Evolutionary conservation across 306 rosid species (phyloP), one percentile per base, ranked within the genome.

Genomic region (Betula pendula): DNA sequence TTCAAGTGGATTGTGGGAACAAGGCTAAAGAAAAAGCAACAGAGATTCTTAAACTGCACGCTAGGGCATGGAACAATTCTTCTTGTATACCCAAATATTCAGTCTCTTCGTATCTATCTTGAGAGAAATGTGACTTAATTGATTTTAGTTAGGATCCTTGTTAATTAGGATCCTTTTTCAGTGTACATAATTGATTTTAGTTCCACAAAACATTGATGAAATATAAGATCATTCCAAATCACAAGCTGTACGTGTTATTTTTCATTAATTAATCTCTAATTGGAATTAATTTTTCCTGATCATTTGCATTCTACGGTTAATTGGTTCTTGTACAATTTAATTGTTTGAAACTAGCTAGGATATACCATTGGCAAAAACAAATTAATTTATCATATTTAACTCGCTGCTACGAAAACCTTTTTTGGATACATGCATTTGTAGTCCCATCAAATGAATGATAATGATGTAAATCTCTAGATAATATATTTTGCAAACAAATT

Each of bases 41-140:
- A n/a, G 96, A 90, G 86, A 83, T 94, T 19, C 87, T 94, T 68
- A 92, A 81, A 51, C 6, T 92, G 76, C 96, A 92, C 73, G 87
- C 87, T 22, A 81, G 82, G 35, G 68, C 70, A 9, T 94, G 96
- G 96, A 87, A 56, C 78, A 84, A 77, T 74, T 88, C 97, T 9
- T 29, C 88, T 27, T 94, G 98, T 48, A 48, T 90, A 58, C 96
- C 97, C 0, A 31, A 2, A 9, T 77, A 53, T 74, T 82, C 90
- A 77, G 75, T 75, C 75, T 85, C 91, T 65, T 83, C 88, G 0
- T 90, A 62, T 55, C 92, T 90, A 43, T 35, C 74, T 78, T 72
- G 66, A 77, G 20, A 27, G 2, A 59, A 53, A 60, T 49, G 68
- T 74, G 35, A 1, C 47, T 0, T 71, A 6, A 38, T 62, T 15